Percentiles rank a stretch among this genome's conserved stretches.
Conservation (phyloP, 305 asterid species). For the Solanum chacoense region DNA sequence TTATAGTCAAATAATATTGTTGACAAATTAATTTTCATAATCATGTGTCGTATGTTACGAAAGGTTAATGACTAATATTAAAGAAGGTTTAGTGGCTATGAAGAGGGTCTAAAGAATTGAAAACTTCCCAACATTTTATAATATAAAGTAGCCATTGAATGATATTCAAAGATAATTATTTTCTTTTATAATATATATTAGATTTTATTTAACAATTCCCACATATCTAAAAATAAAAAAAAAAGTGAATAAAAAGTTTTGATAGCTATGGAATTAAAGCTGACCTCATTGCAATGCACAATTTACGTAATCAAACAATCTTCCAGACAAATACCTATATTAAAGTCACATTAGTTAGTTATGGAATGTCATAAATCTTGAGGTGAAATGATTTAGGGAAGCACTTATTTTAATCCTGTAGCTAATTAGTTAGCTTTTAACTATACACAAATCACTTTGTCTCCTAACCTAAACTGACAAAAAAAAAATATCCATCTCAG, state of each 20-base stretch:
- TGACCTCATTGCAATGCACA: slow-evolving; percentile 2
- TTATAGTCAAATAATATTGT: neutral
- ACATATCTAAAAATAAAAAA: neutral
- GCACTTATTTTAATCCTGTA: slow-evolving; percentile 5
- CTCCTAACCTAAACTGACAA: neutral
- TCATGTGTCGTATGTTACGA: neutral
- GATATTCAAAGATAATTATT: neutral
- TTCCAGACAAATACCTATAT: neutral
- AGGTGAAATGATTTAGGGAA: slow-evolving; percentile 12
- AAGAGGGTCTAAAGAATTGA: too few species aligned
- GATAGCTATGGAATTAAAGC: neutral
- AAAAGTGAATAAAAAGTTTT: too few species aligned
- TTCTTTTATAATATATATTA: too few species aligned
- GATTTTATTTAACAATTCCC: too few species aligned
- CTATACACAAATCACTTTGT: neutral
- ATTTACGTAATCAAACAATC: slow-evolving; percentile 2
- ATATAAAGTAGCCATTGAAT: neutral
- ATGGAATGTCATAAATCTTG: slow-evolving; percentile 10
- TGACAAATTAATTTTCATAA: neutral
- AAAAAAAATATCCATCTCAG: neutral
- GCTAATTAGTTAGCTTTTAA: neutral
- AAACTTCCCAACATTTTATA: neutral
- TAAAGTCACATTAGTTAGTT: slow-evolving; percentile 11
- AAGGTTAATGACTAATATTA: neutral
- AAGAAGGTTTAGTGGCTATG: neutral